Conservation (phyloP, 495 filamentous ascomycete genomes). For the Xylaria scruposa region DNA sequence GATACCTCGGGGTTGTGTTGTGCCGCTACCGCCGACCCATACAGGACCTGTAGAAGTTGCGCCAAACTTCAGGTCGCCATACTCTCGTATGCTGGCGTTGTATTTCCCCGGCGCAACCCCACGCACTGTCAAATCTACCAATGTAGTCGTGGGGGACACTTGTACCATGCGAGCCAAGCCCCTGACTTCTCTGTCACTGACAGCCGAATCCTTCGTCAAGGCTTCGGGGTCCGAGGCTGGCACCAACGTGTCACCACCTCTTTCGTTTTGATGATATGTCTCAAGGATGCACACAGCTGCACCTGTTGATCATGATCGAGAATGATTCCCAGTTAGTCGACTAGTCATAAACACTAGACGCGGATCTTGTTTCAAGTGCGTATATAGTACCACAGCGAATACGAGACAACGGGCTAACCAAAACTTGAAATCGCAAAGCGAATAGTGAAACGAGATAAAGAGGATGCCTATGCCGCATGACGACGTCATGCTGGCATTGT, state of each 20-base stretch:
- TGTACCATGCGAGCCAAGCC: slow-evolving; percentile 84
- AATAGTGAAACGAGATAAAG: slow-evolving; percentile 17
- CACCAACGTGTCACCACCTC: slow-evolving; percentile 39
- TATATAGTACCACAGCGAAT: slow-evolving; percentile 2
- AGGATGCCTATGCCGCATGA: slow-evolving; percentile 23
- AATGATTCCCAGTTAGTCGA: slow-evolving; percentile 30
- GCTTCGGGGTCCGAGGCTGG: slow-evolving; percentile 38
- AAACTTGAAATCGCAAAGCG: slow-evolving; percentile 10
- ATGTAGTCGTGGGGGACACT: slow-evolving; percentile 72
- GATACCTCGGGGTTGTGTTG: slow-evolving; percentile 62
- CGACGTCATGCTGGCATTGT: slow-evolving; percentile 14
- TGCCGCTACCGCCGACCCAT: slow-evolving; percentile 62
- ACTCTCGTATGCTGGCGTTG: slow-evolving; percentile 78
- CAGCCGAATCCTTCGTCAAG: slow-evolving; percentile 56
- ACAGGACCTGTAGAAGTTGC: slow-evolving; percentile 81
- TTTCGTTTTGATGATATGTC: slow-evolving; percentile 65
- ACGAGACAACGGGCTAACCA: slow-evolving; percentile 1
- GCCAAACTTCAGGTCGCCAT: slow-evolving; percentile 88
- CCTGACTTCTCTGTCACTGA: slow-evolving; percentile 59
- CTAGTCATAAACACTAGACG: slow-evolving; percentile 16
- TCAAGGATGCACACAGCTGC: slow-evolving; percentile 97
- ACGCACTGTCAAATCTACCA: slow-evolving; percentile 87
- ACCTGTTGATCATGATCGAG: slow-evolving; percentile 54
- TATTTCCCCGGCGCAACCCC: slow-evolving; percentile 85
- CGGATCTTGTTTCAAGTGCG: slow-evolving; percentile 17